A percentile compares a stretch with the other conserved stretches of the same genome.
Conservation (phyloP, 768 basidiomycete genomes). For the Trametes cubensis region DNA sequence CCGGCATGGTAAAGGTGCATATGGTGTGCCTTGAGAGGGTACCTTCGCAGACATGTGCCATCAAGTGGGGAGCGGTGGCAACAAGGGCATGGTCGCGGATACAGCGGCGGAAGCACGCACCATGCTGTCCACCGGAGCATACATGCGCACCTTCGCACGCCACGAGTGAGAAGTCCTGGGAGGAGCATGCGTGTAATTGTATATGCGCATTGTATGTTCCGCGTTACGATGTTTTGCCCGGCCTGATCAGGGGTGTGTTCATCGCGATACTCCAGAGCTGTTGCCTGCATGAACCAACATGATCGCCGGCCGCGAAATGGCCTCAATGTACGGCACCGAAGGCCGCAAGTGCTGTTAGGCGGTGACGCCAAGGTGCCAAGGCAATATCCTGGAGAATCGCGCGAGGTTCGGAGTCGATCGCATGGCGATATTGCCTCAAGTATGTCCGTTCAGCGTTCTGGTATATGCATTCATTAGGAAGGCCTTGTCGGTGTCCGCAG, state of each 20-base stretch:
- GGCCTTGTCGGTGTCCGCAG: too few species aligned
- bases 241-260: not conserved
- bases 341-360: too few species aligned
- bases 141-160: not conserved
- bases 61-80: not conserved
- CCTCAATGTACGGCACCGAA: not conserved
- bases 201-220: not conserved
- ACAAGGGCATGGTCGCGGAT: not conserved
- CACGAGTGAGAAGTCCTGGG: not conserved
- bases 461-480: too few species aligned
- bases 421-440: too few species aligned
- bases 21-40: not conserved
- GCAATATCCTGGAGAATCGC: too few species aligned
- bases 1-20: not conserved
- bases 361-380: too few species aligned
- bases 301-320: not conserved
- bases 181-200: not conserved
- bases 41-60: slow-evolving; percentile 1
- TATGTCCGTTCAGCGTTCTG: too few species aligned
- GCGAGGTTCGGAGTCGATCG: too few species aligned
- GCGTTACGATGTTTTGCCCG: not conserved
- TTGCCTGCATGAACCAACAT: not conserved
- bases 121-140: not conserved
- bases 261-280: too few species aligned
- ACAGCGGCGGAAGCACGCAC: not conserved